These are phyloP conservation scores for Vaccinium macrocarpon DNA, from an alignment of 148 eudicot genomes.

Conservation along the genomic window DNA sequence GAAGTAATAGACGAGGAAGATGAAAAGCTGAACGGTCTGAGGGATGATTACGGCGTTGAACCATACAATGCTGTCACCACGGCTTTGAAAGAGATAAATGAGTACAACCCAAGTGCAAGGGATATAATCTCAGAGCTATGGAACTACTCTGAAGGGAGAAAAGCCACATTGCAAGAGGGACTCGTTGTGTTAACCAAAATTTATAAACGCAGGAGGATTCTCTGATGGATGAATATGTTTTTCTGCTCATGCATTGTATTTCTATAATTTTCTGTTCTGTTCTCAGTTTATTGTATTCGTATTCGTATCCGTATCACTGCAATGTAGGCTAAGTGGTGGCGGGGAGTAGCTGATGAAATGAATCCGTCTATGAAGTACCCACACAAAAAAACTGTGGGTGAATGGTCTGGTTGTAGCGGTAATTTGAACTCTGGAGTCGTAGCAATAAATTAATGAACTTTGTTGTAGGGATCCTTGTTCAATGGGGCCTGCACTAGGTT, in stretches of 20 bases:
- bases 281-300: background rate
- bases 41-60: slow-evolving; percentile 43
- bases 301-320: background rate
- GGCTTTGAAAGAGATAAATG: slow-evolving; percentile 54
- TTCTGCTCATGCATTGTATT: background rate
- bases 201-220: slow-evolving; percentile 32
- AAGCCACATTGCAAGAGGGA: slow-evolving; percentile 53
- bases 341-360: background rate
- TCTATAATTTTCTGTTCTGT: background rate
- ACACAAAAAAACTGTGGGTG: background rate
- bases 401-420: background rate
- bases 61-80: slow-evolving; percentile 41
- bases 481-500: background rate
- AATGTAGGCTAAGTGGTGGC: background rate
- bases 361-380: background rate
- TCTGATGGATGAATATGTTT: slow-evolving; percentile 12
- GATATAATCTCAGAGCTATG: slow-evolving; percentile 49
- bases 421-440: background rate
- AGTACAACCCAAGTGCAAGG: slow-evolving; percentile 63
- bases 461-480: background rate
- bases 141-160: slow-evolving; percentile 48
- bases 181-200: slow-evolving; percentile 33
- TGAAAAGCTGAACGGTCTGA: slow-evolving; percentile 41
- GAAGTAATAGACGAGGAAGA: slow-evolving; percentile 40
- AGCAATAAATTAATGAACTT: slow-evolving; percentile 7